phyloP scores from a whole-genome alignment of 2,329 filamentous ascomycete genomes.

The Arthroderma sp. region DNA sequence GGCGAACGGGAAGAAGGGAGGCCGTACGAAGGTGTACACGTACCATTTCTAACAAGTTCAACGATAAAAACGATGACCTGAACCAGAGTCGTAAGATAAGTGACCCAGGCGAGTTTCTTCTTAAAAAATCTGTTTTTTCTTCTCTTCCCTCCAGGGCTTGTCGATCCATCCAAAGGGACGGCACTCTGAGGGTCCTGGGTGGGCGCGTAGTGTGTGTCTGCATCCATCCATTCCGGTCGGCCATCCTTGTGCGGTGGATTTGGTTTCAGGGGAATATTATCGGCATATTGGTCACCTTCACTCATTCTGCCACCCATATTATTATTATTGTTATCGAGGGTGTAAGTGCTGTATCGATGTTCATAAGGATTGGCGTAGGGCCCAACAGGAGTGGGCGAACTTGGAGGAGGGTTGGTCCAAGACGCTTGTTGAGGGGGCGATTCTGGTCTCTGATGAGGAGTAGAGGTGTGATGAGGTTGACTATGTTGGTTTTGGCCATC shows the following conservation, averaged over 20 bases:
- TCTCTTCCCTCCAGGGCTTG: constrained; percentile 12
- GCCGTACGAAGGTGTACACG: constrained; percentile 18
- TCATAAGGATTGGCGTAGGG: constrained; percentile 29
- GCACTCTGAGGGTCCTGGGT: constrained; percentile 42
- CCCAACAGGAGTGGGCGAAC: constrained; percentile 4
- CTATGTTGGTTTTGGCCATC: not conserved
- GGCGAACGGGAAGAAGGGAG: constrained; percentile 4
- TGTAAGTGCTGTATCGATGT: constrained; percentile 25
- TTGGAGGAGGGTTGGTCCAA: constrained; percentile 4
- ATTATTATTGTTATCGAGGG: constrained; percentile 21
- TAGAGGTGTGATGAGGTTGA: too few relatives aligned
- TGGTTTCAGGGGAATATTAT: constrained; percentile 30
- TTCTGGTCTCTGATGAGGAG: not conserved
- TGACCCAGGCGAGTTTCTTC: constrained; percentile 59
- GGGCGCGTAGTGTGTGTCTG: constrained; percentile 34
- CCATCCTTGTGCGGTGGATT: constrained; percentile 21
- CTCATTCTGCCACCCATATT: constrained; percentile 17
- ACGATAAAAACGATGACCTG: constrained; percentile 80
- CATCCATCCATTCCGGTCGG: constrained; percentile 28
- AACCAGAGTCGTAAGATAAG: constrained; percentile 62
- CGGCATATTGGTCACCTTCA: constrained; percentile 26
- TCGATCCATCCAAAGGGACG: constrained; percentile 14
- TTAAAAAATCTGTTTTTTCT: constrained; percentile 42
- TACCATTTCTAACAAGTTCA: constrained; percentile 75
- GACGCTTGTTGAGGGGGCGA: not conserved